phyloP scores from a whole-genome alignment of 1,139 yeast genomes.

The Taphrina betulina region DNA sequence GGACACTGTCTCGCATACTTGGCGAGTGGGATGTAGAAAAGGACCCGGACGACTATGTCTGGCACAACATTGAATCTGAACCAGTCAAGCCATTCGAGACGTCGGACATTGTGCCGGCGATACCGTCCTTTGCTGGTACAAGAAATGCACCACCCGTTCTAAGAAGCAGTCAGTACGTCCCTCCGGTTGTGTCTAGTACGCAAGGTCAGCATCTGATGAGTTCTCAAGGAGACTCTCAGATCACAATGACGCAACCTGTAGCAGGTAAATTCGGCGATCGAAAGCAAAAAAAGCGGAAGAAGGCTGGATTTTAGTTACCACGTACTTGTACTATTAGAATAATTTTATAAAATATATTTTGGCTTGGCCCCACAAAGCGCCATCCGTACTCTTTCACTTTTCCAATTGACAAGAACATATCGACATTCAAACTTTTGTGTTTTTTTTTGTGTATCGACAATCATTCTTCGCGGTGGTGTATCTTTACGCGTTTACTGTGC shows the following conservation, averaged over 20 bases:
- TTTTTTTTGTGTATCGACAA: too few species aligned
- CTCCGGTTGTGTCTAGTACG: neutral
- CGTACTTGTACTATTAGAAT: neutral
- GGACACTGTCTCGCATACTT: neutral
- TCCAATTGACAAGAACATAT: too few species aligned
- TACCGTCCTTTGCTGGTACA: neutral
- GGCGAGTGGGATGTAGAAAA: neutral
- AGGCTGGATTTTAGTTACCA: constrained; percentile 2
- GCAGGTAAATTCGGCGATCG: constrained; percentile 8
- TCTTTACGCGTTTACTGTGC: too few species aligned
- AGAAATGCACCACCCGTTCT: neutral
- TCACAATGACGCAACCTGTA: constrained; percentile 16
- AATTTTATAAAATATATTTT: too few species aligned
- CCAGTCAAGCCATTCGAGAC: neutral
- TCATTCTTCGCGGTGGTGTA: too few species aligned
- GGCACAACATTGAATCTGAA: neutral
- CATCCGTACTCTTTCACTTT: too few species aligned
- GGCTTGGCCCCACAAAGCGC: too few species aligned
- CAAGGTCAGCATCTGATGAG: neutral
- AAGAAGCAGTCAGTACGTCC: neutral
- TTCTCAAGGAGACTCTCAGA: constrained; percentile 2
- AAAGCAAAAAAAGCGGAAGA: constrained; percentile 7
- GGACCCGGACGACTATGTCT: neutral
- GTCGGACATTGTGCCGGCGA: neutral
- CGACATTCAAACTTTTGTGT: too few species aligned